These are phyloP conservation scores for Magnolia kwangsiensis DNA, from an alignment of 164 flowering plant genomes.

Conservation along the genomic window DNA sequence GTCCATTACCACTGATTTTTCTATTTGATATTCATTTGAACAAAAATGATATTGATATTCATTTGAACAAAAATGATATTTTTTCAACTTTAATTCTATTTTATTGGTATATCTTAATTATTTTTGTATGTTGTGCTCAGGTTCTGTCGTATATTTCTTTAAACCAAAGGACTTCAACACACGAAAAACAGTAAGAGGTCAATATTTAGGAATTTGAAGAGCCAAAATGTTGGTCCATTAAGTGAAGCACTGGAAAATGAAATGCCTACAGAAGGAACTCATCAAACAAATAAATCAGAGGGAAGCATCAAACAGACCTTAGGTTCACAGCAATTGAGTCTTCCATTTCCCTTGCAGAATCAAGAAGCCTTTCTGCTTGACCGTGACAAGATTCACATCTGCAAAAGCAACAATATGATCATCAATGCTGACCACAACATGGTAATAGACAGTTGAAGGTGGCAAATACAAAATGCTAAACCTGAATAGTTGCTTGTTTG, in stretches of 20 bases:
- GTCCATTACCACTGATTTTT: no score
- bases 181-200: no score
- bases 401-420: conserved; percentile 18
- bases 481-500: neutral
- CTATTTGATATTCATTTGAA: neutral
- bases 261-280: neutral
- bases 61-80: neutral
- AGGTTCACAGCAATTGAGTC: conserved; percentile 95
- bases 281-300: neutral
- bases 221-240: neutral
- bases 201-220: neutral
- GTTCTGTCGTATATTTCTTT: no score
- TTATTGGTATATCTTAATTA: neutral
- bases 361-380: conserved; percentile 97
- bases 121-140: no score
- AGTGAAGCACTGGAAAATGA: neutral
- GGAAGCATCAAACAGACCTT: conserved; percentile 33
- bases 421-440: neutral
- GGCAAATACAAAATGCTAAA: neutral
- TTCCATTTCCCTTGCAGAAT: conserved; percentile 99
- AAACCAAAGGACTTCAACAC: no score
- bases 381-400: conserved; percentile 99
- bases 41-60: neutral
- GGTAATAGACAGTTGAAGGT: neutral
- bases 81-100: no score